Evolutionary conservation across 495 filamentous ascomycete genomes (phyloP).

Genomic region (Astrothelium subdiscretum): DNA sequence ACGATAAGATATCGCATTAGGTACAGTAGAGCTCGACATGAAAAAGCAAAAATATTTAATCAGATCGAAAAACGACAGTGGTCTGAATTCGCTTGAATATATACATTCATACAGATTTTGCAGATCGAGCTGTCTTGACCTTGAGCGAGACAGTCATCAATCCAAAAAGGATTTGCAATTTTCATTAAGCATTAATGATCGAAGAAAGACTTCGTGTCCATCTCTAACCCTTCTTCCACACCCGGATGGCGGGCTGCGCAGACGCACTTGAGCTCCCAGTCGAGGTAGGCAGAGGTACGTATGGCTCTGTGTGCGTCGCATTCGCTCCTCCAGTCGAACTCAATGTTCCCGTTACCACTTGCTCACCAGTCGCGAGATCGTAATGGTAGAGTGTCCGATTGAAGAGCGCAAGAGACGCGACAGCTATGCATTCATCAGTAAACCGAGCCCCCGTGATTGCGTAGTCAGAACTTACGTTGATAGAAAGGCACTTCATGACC

Average conservation of each 20-base stretch:
- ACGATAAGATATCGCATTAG: not conserved
- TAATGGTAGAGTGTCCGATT: constrained; percentile 21
- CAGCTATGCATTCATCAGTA: constrained; percentile 16
- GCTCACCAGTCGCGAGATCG: constrained; percentile 23
- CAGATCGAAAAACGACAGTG: too few relatives aligned
- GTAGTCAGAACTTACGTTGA: constrained; percentile 3
- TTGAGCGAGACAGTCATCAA: too few relatives aligned
- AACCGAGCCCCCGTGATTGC: not conserved
- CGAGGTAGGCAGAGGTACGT: constrained; percentile 33
- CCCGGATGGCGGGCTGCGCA: not conserved
- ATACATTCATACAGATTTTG: not conserved
- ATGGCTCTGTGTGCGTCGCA: constrained; percentile 47
- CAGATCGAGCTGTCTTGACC: not conserved
- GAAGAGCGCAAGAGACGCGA: constrained; percentile 30
- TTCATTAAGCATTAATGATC: not conserved
- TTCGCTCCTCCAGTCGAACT: constrained; percentile 35
- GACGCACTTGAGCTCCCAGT: not conserved
- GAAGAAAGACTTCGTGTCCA: not conserved
- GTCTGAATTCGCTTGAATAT: too few relatives aligned
- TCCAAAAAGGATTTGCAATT: too few relatives aligned
- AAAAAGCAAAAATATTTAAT: too few relatives aligned
- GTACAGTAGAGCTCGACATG: not conserved
- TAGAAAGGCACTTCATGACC: constrained; percentile 28
- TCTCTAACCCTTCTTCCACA: not conserved
- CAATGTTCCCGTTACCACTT: constrained; percentile 33